Evolutionary conservation across 768 basidiomycete species (phyloP).

Genomic region (Sporobolomyces pararoseus): DNA sequence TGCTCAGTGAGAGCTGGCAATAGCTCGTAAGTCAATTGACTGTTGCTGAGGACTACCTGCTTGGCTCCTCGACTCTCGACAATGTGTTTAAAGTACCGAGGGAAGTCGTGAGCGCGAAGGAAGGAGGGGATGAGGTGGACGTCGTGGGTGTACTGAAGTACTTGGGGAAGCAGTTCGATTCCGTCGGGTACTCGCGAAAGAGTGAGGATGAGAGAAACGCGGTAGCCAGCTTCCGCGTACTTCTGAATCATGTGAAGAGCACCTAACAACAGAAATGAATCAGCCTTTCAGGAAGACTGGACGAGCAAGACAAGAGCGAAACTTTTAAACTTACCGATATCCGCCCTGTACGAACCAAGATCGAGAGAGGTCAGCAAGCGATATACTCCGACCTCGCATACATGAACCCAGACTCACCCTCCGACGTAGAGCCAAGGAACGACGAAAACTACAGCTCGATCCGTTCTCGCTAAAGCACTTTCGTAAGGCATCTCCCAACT

Average conservation of each 20-base stretch:
- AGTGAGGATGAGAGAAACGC: constrained; percentile 41
- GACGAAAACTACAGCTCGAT: constrained; percentile 37
- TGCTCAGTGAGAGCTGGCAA: constrained; percentile 39
- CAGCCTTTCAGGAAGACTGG: not conserved
- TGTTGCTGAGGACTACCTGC: constrained; percentile 38
- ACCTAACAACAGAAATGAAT: not conserved
- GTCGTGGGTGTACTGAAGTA: constrained; percentile 43
- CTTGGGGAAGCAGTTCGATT: constrained; percentile 35
- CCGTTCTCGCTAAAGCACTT: constrained; percentile 16
- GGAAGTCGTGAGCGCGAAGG: constrained; percentile 39
- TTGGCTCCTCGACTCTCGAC: constrained; percentile 21
- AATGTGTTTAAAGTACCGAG: constrained; percentile 41
- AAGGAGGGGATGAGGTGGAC: constrained; percentile 39
- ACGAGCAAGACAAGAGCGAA: no score
- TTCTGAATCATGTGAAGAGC: constrained; percentile 41
- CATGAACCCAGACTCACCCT: constrained; percentile 32
- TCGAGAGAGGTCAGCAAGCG: not conserved
- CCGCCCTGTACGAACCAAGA: no score
- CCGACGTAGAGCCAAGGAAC: constrained; percentile 39
- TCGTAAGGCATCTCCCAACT: constrained; percentile 35
- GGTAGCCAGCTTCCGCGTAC: constrained; percentile 39
- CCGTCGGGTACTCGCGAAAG: constrained; percentile 36
- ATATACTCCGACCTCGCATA: no score
- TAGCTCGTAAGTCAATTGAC: constrained; percentile 39
- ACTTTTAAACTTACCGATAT: not conserved